These are phyloP conservation scores for Alternaria metachromatica DNA, from an alignment of 2,329 filamentous ascomycete species.

Conservation along the genomic window DNA sequence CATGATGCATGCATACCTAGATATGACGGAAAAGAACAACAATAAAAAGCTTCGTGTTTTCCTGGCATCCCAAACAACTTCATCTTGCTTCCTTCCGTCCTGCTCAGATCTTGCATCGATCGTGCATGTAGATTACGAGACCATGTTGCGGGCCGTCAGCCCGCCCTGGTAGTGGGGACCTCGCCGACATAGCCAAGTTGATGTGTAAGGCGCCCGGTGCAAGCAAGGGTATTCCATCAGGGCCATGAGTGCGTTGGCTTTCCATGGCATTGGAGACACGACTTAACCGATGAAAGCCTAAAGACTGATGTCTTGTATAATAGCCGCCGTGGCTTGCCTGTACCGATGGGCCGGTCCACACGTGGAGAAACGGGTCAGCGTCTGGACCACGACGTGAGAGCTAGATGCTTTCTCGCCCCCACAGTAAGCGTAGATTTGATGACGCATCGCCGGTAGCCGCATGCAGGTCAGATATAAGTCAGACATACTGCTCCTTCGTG, in stretches of 20 bases:
- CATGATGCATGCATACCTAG: neutral
- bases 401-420: slow-evolving; percentile 3
- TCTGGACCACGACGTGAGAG: slow-evolving; percentile 11
- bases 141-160: neutral
- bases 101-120: neutral
- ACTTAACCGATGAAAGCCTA: neutral
- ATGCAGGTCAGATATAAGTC: slow-evolving; percentile 8
- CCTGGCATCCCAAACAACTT: neutral
- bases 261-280: neutral
- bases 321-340: slow-evolving; percentile 12
- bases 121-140: neutral
- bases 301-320: neutral
- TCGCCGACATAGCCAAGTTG: neutral
- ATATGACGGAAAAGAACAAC: neutral
- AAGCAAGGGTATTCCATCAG: neutral
- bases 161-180: neutral
- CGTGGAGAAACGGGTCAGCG: slow-evolving; percentile 16
- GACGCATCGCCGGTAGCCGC: neutral
- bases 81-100: neutral
- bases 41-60: neutral
- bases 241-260: neutral
- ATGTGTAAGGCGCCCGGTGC: neutral
- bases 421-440: neutral
- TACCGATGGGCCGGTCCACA: neutral
- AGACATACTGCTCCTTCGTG: slow-evolving; percentile 3